Conservation (phyloP, 2,329 filamentous ascomycete genomes). For the Trichophyton rubrum region DNA sequence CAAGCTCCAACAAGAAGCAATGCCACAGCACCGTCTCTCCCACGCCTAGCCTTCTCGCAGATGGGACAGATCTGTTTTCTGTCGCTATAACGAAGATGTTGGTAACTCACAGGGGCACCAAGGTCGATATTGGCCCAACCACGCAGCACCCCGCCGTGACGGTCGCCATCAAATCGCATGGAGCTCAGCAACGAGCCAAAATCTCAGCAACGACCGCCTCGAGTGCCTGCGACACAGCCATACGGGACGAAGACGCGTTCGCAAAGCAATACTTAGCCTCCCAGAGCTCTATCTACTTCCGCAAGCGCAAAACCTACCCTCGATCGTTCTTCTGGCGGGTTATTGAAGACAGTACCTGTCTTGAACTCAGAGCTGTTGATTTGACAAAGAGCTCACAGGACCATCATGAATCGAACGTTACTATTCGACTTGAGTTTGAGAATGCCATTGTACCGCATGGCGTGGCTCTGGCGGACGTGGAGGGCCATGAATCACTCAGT, state of each 20-base stretch:
- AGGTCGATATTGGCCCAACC: slow-evolving; percentile 65
- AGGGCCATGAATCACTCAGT: slow-evolving; percentile 63
- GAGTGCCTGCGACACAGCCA: slow-evolving; percentile 28
- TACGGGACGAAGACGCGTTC: slow-evolving; percentile 56
- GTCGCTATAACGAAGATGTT: slow-evolving; percentile 43
- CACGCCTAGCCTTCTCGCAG: not conserved
- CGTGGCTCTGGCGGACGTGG: slow-evolving; percentile 67
- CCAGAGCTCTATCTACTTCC: slow-evolving; percentile 73
- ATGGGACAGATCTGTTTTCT: not conserved
- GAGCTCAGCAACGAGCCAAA: slow-evolving; percentile 36
- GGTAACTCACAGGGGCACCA: slow-evolving; percentile 74
- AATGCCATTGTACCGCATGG: slow-evolving; percentile 62
- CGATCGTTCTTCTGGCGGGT: slow-evolving; percentile 86
- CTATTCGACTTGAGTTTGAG: slow-evolving; percentile 66
- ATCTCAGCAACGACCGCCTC: slow-evolving; percentile 35
- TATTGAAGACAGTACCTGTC: slow-evolving; percentile 61
- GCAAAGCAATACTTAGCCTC: slow-evolving; percentile 60
- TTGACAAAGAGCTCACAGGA: slow-evolving; percentile 56
- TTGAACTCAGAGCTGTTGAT: slow-evolving; percentile 77
- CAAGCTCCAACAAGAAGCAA: not conserved
- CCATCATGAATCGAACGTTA: slow-evolving; percentile 55
- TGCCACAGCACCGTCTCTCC: not conserved
- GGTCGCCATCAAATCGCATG: slow-evolving; percentile 43
- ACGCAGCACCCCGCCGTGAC: slow-evolving; percentile 57
- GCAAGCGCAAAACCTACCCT: slow-evolving; percentile 61